Evolutionary conservation across 2,329 filamentous ascomycete genomes (phyloP).

Genomic region (Diaporthe citriasiana): DNA sequence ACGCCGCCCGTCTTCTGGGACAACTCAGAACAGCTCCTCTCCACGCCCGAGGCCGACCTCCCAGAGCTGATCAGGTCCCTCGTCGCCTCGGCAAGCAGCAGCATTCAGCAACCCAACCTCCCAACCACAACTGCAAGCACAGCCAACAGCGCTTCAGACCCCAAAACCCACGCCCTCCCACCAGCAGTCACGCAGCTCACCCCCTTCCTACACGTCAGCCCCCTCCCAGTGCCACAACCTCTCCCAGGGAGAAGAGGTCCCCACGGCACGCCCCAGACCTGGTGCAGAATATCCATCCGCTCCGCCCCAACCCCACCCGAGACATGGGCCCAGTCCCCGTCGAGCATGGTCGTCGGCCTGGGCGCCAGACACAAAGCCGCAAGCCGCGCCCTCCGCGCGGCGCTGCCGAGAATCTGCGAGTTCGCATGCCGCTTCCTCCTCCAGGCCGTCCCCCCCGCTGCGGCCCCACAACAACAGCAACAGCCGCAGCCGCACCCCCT

Average conservation of each 20-base stretch:
- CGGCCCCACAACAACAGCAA: neutral
- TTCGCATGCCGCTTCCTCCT: constrained; percentile 64
- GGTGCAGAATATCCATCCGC: constrained; percentile 60
- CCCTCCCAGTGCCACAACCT: constrained; percentile 31
- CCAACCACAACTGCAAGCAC: neutral
- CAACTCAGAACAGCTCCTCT: constrained; percentile 72
- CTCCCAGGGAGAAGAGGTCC: neutral
- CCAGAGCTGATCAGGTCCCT: constrained; percentile 64
- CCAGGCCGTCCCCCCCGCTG: neutral
- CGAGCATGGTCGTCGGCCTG: constrained; percentile 71
- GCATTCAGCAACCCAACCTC: neutral
- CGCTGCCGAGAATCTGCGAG: constrained; percentile 73
- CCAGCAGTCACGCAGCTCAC: constrained; percentile 39
- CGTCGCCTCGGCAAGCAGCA: constrained; percentile 51
- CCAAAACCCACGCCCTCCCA: constrained; percentile 14
- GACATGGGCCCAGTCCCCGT: constrained; percentile 55
- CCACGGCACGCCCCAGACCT: constrained; percentile 5
- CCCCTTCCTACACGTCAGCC: constrained; percentile 47
- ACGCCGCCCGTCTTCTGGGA: constrained; percentile 86
- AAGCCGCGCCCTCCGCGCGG: constrained; percentile 83
- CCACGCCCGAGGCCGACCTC: constrained; percentile 74
- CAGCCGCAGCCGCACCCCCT: neutral
- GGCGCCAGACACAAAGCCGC: constrained; percentile 79
- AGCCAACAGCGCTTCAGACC: neutral
- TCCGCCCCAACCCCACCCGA: constrained; percentile 61